Base-by-base conservation (phyloP, 164 flowering plant species). In the Buxus sempervirens region DNA sequence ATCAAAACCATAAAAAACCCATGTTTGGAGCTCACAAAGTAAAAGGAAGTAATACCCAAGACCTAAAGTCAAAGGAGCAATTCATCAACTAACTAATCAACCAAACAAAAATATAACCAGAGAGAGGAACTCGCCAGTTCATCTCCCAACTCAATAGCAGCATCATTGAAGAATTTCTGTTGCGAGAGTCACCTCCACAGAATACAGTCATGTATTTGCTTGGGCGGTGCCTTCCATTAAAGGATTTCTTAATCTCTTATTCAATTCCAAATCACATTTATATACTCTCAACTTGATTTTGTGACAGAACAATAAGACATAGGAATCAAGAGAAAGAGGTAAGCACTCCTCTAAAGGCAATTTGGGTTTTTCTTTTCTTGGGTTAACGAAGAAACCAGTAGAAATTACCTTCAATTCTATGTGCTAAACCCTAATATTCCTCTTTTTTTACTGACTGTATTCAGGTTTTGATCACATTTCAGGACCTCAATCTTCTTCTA, bases 151-250 rank as follows among this genome's bases (percentile, higher is more conserved):
- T 81, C 83, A 77, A 80, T 62, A 73, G 87, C 83, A 72, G 87
- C 87, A 62, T 84, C 83, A 69, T 82, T 80, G 71, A 84, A 84
- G 57, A 82, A 77, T 60, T 54, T 66, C 83, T 76, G 67, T 69
- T 51, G 54, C 87, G 85, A 71, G 83, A 72, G 74, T 84, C 73
- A 78, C 87, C 82, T 60, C 87, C 87, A 66, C 87, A 84, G 74
- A 84, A 84, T 0, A 84, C 85, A 77, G 69, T 82, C 60, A 67
- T 80, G 77, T 82, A 84, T 71, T 73, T 78, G 38, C 65, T 32
- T 51, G 27, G 21, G 66, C 49, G 23, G 16, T 62, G 27, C 75
- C 83, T 68, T 77, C 82, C 85, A 76, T 66, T 8, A 45, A 62
- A 28, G 32, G 20, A 18, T 20, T 0, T 62, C 23, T 23, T 54